These are phyloP conservation scores for Nakazawaea siamensis DNA, from an alignment of 805 yeast genomes.

Conservation along the genomic window DNA sequence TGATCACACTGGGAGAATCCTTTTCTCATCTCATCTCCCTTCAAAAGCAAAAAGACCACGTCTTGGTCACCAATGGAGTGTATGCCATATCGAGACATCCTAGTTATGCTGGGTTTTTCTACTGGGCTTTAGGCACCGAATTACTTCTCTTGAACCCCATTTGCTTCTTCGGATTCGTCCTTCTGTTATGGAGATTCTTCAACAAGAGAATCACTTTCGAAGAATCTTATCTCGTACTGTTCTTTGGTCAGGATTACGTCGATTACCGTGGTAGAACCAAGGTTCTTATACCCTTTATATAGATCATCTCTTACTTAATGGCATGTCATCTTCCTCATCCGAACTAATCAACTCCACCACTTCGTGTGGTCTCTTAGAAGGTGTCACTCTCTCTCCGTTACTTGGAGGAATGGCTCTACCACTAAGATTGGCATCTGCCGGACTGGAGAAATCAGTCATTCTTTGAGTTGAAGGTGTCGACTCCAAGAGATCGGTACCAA, in stretches of 20 bases:
- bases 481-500: too few species aligned
- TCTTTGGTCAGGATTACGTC: constrained; percentile 65
- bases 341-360: constrained; percentile 21
- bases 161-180: constrained; percentile 42
- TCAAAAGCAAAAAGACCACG: constrained; percentile 45
- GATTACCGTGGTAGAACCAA: constrained; percentile 40
- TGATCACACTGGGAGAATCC: constrained; percentile 81
- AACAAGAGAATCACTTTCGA: constrained; percentile 58
- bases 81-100: constrained; percentile 75
- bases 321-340: constrained; percentile 15
- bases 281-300: constrained; percentile 60
- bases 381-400: too few species aligned
- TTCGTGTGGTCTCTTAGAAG: constrained; percentile 14
- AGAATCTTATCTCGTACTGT: constrained; percentile 52
- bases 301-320: constrained; percentile 3
- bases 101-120: constrained; percentile 81
- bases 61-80: constrained; percentile 65
- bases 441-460: too few species aligned
- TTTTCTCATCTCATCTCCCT: constrained; percentile 75
- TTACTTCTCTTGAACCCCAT: constrained; percentile 60
- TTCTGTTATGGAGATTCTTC: constrained; percentile 66
- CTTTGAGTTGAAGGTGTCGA: too few species aligned
- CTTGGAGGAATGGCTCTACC: too few species aligned
- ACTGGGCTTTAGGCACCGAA: constrained; percentile 92
- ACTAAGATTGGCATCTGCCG: too few species aligned